A percentile compares a stretch with the other conserved stretches of the same genome.
Conservation (phyloP, 176 grass and related monocot genomes). For the Saccharum spontaneum region DNA sequence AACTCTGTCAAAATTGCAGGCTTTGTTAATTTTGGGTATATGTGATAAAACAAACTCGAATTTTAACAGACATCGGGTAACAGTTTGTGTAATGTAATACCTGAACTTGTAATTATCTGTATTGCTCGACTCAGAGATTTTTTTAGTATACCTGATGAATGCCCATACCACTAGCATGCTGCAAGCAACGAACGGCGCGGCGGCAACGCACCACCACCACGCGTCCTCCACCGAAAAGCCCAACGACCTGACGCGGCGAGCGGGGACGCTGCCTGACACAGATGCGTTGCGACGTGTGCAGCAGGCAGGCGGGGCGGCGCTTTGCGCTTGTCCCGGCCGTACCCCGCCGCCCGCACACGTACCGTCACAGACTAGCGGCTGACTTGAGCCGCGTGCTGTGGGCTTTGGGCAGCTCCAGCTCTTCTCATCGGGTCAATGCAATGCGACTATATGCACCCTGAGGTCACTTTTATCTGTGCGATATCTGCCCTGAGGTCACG, state of each 20-base stretch:
- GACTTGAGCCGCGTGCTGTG: constrained; percentile 17
- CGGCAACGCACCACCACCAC: neutral
- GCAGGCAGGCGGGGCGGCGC: neutral
- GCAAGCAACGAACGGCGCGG: neutral
- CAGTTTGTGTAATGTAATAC: too few relatives aligned
- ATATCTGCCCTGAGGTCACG: constrained; percentile 26
- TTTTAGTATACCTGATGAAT: too few relatives aligned
- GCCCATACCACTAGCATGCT: too few relatives aligned
- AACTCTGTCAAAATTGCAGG: too few relatives aligned
- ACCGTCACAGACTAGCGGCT: neutral
- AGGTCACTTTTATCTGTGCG: neutral
- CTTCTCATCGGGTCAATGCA: constrained; percentile 41
- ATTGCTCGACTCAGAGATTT: too few relatives aligned
- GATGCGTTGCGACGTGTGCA: neutral
- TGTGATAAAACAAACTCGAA: too few relatives aligned
- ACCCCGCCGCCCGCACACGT: neutral
- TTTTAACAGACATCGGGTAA: too few relatives aligned
- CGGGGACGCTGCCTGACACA: neutral
- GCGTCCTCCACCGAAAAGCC: neutral
- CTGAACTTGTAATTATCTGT: too few relatives aligned
- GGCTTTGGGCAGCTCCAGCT: neutral
- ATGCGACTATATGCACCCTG: neutral
- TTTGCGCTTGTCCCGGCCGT: constrained; percentile 7
- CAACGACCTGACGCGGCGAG: neutral
- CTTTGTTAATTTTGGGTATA: too few relatives aligned